Evolutionary conservation across 345 rosid species (phyloP).

Genomic region (Ailanthus altissimus): DNA sequence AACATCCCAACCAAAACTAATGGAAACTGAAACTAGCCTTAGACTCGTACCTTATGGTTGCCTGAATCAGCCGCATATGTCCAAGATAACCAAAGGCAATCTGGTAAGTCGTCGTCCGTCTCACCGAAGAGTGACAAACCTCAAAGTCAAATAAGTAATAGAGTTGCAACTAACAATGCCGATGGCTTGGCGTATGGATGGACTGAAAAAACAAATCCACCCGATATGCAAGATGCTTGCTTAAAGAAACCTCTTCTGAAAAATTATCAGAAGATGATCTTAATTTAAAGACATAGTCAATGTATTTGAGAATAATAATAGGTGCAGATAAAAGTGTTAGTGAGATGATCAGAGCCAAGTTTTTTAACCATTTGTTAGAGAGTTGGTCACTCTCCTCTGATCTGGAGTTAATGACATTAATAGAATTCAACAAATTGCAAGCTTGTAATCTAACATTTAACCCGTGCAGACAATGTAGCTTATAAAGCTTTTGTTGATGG

Average conservation of each 20-base stretch:
- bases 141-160: constrained; percentile 62
- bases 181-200: constrained; percentile 71
- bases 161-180: constrained; percentile 64
- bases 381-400: constrained; percentile 33
- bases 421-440: constrained; percentile 38
- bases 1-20: constrained; percentile 85
- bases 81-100: constrained; percentile 79
- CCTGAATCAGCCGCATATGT: constrained; percentile 68
- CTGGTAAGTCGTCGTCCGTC: constrained; percentile 58
- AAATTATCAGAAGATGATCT: constrained; percentile 42
- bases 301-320: constrained; percentile 45
- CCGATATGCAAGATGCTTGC: constrained; percentile 56
- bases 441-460: constrained; percentile 40
- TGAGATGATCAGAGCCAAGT: constrained; percentile 53
- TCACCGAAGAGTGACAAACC: constrained; percentile 70
- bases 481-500: no score
- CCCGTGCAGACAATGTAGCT: no score
- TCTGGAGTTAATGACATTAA: constrained; percentile 25
- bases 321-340: constrained; percentile 49
- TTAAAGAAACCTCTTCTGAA: constrained; percentile 55
- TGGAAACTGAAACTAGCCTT: constrained; percentile 66
- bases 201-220: constrained; percentile 57
- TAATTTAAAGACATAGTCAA: constrained; percentile 49
- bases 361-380: constrained; percentile 39
- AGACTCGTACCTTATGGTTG: constrained; percentile 70